A percentile compares a stretch with the other conserved stretches of the same genome.
phyloP scores from a whole-genome alignment of 306 rosid genomes.

The Glycine latifolia region DNA sequence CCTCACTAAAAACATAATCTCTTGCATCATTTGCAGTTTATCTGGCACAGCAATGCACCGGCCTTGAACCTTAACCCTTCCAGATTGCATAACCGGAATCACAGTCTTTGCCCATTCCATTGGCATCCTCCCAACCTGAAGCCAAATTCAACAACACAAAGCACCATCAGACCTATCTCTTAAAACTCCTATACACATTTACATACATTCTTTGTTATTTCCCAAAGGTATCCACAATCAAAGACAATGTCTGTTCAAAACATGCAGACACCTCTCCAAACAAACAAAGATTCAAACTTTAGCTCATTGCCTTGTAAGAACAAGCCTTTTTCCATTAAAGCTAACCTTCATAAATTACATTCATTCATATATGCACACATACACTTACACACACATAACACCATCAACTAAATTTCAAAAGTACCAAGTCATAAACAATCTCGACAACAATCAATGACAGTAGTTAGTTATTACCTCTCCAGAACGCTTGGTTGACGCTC shows the following conservation, averaged over 20 bases:
- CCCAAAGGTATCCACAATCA: no score
- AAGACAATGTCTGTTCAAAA: no score
- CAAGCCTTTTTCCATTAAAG: no score
- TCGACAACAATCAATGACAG: not conserved
- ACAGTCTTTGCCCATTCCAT: slow-evolving; percentile 87
- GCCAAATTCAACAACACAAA: not conserved
- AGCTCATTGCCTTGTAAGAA: not conserved
- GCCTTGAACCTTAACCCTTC: slow-evolving; percentile 66
- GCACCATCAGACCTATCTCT: not conserved
- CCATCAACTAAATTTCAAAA: no score
- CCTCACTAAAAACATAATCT: slow-evolving; percentile 73
- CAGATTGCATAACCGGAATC: slow-evolving; percentile 65
- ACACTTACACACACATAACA: not conserved
- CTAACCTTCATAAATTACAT: no score
- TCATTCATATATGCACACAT: no score
- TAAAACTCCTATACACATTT: no score
- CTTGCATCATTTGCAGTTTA: slow-evolving; percentile 74
- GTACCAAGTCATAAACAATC: not conserved
- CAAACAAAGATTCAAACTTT: not conserved
- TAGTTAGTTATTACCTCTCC: slow-evolving; percentile 59
- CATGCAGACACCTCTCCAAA: not conserved
- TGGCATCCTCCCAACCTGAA: slow-evolving; percentile 84
- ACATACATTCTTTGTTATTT: no score
- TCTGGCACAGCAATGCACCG: slow-evolving; percentile 73
- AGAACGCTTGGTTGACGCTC: slow-evolving; percentile 75